A percentile compares a stretch with the other conserved stretches of the same genome.
Evolutionary conservation across 352 stramenopile genomes (phyloP).

Genomic region (Pythium phragmiticola): DNA sequence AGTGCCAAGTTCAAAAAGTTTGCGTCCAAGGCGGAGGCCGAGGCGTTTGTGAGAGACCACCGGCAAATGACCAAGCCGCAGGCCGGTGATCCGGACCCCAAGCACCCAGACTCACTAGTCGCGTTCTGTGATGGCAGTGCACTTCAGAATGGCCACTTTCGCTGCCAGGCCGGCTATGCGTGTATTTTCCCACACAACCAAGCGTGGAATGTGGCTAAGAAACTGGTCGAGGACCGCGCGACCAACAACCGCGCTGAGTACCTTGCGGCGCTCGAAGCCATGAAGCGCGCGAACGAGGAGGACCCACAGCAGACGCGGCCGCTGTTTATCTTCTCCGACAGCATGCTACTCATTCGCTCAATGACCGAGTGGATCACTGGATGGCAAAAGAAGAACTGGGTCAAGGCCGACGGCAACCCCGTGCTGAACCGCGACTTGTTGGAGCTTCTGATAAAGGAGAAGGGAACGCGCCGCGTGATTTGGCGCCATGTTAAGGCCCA

Average conservation of each 20-base stretch:
- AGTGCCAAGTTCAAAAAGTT: conserved; percentile 66
- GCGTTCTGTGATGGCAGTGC: conserved; percentile 79
- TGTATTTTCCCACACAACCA: conserved; percentile 73
- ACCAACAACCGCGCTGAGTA: conserved; percentile 31
- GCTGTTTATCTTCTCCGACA: conserved; percentile 79
- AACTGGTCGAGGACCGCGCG: conserved; percentile 24
- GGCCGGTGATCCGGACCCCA: conserved; percentile 39
- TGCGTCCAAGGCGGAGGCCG: conserved; percentile 37
- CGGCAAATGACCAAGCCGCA: background rate
- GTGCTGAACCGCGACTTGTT: conserved; percentile 74
- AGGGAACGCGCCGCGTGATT: conserved; percentile 44
- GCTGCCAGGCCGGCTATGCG: conserved; percentile 60
- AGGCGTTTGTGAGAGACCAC: conserved; percentile 51
- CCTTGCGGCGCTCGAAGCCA: conserved; percentile 47
- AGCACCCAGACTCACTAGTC: conserved; percentile 52
- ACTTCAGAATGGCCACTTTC: conserved; percentile 52
- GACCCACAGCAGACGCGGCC: conserved; percentile 30
- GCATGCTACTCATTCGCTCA: conserved; percentile 74
- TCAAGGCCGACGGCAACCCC: conserved; percentile 47
- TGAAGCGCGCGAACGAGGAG: conserved; percentile 67
- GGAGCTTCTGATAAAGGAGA: conserved; percentile 46
- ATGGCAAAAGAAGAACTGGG: conserved; percentile 65
- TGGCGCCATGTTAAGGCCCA: conserved; percentile 73
- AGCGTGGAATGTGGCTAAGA: conserved; percentile 57
- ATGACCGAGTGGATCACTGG: conserved; percentile 73